phyloP scores from a whole-genome alignment of 176 grass and related monocot genomes.

The Panicum miliaceum region DNA sequence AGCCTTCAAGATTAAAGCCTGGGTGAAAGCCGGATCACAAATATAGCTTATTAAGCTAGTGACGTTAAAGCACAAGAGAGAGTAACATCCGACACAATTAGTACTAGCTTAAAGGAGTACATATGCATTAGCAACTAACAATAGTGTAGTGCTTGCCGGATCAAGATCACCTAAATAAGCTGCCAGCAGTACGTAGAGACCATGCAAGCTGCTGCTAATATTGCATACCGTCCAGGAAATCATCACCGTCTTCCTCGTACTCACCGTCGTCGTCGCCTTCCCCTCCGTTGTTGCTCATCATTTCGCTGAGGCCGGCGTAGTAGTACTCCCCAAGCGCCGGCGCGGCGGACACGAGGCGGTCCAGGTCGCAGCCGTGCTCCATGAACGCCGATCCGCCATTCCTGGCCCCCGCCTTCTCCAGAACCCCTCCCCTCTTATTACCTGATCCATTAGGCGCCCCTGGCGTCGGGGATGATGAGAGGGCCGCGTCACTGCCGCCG shows the following conservation, averaged over 20 bases:
- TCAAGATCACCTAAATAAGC: slow-evolving; percentile 35
- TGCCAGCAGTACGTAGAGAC: slow-evolving; percentile 31
- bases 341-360: slow-evolving; percentile 27
- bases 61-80: slow-evolving; percentile 6
- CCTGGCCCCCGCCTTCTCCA: slow-evolving; percentile 45
- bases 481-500: not conserved
- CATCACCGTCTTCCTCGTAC: slow-evolving; percentile 55
- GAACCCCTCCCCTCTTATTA: slow-evolving; percentile 22
- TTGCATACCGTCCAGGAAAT: slow-evolving; percentile 70
- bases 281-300: slow-evolving; percentile 52
- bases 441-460: slow-evolving; percentile 20
- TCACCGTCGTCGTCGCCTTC: slow-evolving; percentile 63
- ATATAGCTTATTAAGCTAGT: not conserved
- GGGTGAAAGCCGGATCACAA: slow-evolving; percentile 17
- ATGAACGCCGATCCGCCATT: slow-evolving; percentile 44
- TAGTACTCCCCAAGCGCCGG: slow-evolving; percentile 48
- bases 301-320: slow-evolving; percentile 55
- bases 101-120: slow-evolving; percentile 12
- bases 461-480: slow-evolving; percentile 27
- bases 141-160: slow-evolving; percentile 27
- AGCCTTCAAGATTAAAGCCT: not conserved
- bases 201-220: slow-evolving; percentile 43
- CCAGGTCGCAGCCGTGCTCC: slow-evolving; percentile 37
- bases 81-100: slow-evolving; percentile 2
- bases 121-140: slow-evolving; percentile 29